Evolutionary conservation across 1,139 yeast genomes (phyloP), one percentile per base, ranked within the genome.

Genomic region (Scheffersomyces parashehatae): DNA sequence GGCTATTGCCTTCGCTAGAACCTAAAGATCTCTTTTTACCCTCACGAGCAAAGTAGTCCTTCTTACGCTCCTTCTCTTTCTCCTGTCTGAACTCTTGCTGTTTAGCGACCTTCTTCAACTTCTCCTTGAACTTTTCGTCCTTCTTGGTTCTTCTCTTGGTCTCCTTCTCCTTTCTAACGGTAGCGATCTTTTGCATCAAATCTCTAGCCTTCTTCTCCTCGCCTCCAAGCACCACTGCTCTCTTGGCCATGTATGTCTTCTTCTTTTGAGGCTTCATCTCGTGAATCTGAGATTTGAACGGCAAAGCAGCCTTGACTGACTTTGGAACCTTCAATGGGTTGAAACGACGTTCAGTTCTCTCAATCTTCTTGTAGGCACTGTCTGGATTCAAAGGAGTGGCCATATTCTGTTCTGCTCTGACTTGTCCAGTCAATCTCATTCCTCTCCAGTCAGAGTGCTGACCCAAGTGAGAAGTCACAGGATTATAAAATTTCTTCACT

Each of bases 201-300:
- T 89, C 86, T 55, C 98, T 81, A 16, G 96, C 93, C 71, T 88
- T 88, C 83, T 88, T 89, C 64, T 91, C 98, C 47, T 90, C 97
- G 24, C 95, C 96, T 36, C 85, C 88, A 41, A 91, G 72, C 3
- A 91, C 95, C 44, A 93, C 97, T 1, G 99, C 99, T 60, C 99
- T 83, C 73, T 90, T 91, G 50, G 84, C 85, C 80, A 87, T 67
- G 63, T 93, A 93, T 0, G 96, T 82, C 58, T 81, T 77, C 67
- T 86, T 86, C 75, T 81, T 83, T 65, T 87, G 95, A 28, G 97
- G 95, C 65, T 85, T 87, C 93, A 88, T 87, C 56, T 83, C 81
- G 54, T 82, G 85, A 38, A 88, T 81, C 73, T 93, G 98, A 11
- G 97, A 88, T 59, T 86, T 87, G 75, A 88, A 93, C 35, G 99